Evolutionary conservation across 225 moss, liverwort and hornwort genomes (phyloP), one percentile per base, ranked within the genome.

Genomic region (Asterella californica): DNA sequence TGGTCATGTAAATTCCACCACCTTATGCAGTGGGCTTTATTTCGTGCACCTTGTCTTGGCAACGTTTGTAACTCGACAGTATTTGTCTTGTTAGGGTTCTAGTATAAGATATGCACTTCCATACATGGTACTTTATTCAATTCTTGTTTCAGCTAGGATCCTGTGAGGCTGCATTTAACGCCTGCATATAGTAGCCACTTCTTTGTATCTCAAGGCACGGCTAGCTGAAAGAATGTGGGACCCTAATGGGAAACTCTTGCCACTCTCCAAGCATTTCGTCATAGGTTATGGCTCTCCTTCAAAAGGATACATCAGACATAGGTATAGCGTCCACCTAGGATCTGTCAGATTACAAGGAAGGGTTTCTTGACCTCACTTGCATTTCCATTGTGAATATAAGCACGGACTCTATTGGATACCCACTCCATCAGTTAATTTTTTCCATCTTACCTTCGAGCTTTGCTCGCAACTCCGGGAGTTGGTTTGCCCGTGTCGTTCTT

Each of bases 31-130:
- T 60, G 75, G 75, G 7, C 75, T 34, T 37, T 34, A 59, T 34
- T 76, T 59, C 42, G 75, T 59, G 59, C 75, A 76, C 22, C 75
- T 38, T 76, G 75, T 32, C 17, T 32, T 76, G 75, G 37, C 75
- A 76, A 60, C 37, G 54, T 33, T 59, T 76, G 36, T 59, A 76
- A 59, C 75, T 59, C 75, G 75, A 76, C 75, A 60, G 37, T 57
- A 59, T 76, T 76, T 57, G 75, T 76, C 75, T 59, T 59, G 57
- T 76, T 76, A 76, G 75, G 75, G 59, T 76, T 76, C 75, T 54
- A 59, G 75, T 59, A 76, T 59, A 76, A 36, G 75, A 59, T 37
- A n/a, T 34, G 75, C 75, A 36, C 21, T 49, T 47, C 53, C 50
- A 30, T 32, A 59, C 36, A 54, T 54, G 57, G 54, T 59, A 57